Evolutionary conservation across 331 rosid genomes (phyloP).

Genomic region (Telfairia occidentalis): DNA sequence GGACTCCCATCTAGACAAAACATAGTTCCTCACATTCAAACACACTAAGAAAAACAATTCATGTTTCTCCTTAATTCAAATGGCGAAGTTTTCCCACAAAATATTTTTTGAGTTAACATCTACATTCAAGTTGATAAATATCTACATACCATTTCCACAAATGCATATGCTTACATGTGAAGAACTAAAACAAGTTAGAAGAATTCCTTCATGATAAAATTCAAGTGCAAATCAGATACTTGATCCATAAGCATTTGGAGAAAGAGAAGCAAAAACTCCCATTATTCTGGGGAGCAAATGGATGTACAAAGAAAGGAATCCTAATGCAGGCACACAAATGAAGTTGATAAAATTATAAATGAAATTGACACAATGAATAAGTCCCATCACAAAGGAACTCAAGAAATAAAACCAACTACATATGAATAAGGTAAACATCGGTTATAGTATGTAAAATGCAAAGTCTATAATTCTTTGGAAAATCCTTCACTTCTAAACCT

Average conservation of each 20-base stretch:
- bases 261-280: constrained; percentile 22
- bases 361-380: no score
- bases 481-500: not conserved
- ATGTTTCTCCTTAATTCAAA: not conserved
- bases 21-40: no score
- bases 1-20: no score
- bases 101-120: not conserved
- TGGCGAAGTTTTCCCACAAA: not conserved
- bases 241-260: not conserved
- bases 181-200: not conserved
- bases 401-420: not conserved
- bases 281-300: no score
- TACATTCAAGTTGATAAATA: not conserved
- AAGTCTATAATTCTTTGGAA: not conserved
- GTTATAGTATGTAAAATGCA: not conserved
- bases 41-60: no score
- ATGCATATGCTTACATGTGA: not conserved
- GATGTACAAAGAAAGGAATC: no score
- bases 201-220: not conserved
- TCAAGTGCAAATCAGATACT: not conserved
- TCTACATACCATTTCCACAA: not conserved
- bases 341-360: no score
- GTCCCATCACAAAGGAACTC: constrained; percentile 14
- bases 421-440: no score
- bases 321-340: constrained; percentile 23